Percentiles rank a stretch among this genome's conserved stretches.
Evolutionary conservation across 176 grass and related monocot species (phyloP).

Genomic region (Elaeis guineensis): DNA sequence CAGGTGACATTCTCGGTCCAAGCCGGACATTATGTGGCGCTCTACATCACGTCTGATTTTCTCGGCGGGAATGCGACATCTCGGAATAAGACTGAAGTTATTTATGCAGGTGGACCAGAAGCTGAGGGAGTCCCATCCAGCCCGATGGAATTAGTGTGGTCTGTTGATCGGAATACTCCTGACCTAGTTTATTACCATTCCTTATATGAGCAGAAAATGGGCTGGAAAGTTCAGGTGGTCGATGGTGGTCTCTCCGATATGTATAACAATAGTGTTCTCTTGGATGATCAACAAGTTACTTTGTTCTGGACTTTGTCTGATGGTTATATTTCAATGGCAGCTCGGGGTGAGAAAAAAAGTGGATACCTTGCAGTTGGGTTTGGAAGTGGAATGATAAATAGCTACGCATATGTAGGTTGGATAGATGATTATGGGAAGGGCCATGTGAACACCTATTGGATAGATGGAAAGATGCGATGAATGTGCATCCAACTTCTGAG

Average conservation of each 20-base stretch:
- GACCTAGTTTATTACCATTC: slow-evolving; percentile 81
- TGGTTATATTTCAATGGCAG: slow-evolving; percentile 2
- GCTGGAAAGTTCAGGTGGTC: slow-evolving; percentile 15
- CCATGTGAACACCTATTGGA: slow-evolving; percentile 15
- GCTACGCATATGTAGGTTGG: slow-evolving; percentile 23
- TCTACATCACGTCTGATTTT: slow-evolving; percentile 80
- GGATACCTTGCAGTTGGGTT: slow-evolving; percentile 17
- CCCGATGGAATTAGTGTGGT: slow-evolving; percentile 63
- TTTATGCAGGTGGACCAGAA: slow-evolving; percentile 46
- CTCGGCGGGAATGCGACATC: slow-evolving; percentile 79
- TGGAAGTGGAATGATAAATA: slow-evolving; percentile 19
- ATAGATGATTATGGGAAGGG: slow-evolving; percentile 10
- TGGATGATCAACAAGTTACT: slow-evolving; percentile 15
- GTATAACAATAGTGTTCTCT: slow-evolving; percentile 16
- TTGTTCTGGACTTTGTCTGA: slow-evolving; percentile 19
- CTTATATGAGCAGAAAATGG: slow-evolving; percentile 1
- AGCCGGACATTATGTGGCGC: slow-evolving; percentile 73
- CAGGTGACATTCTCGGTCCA: slow-evolving; percentile 82
- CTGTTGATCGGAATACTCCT: slow-evolving; percentile 80
- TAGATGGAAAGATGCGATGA: slow-evolving; percentile 4
- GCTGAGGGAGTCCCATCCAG: slow-evolving; percentile 67
- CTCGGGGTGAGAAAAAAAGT: slow-evolving; percentile 16
- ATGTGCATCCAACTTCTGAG: slow-evolving; percentile 8
- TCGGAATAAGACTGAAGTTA: slow-evolving; percentile 52
- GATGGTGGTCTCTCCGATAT: slow-evolving; percentile 22